Base-by-base conservation (phyloP, 2,329 filamentous ascomycete species). In the Paraconiothyrium sp. region DNA sequence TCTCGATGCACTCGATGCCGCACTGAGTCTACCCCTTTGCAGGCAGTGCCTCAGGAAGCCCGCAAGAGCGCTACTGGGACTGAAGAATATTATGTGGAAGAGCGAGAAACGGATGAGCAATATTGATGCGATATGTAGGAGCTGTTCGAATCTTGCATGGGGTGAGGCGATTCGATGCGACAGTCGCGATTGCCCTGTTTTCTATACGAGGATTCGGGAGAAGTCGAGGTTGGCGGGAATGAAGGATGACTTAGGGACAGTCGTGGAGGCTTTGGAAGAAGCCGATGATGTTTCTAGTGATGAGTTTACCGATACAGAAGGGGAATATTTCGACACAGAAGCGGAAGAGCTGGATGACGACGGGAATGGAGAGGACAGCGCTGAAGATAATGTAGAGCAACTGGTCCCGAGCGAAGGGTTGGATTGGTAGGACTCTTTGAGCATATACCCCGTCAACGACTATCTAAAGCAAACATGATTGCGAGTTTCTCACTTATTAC, bases 161-260 rank as follows among this genome's bases (percentile, higher is more conserved):
- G 82, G 88, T 2, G 94, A 97, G 41, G 88, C 91, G 37, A 89
- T 97, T n/a, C 84, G 80, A 44, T 99, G 95, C 74, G 93, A 97
- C 73, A 97, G 92, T 76, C 88, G 92, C 76, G 94, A 97, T 79
- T 99, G 95, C 74, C 91, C 94, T 0, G 92, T 97, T 0, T 98
- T 97, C 69, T 98, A 97, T 79, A 89, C 89, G 35, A 81, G 92
- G 14, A 85, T 88, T 57, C 90, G 88, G 76, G 88, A 92, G 54
- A 62, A 60, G n/a, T 65, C 72, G 14, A 71, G 58, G 47, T 46
- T 77, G 48, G 57, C 44, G 8, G 67, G 60, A 1, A n/a, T 75
- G 55, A 73, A 51, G 51, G 70, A 70, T 7, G 68, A 68, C 3
- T 59, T 73, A 1, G 72, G 67, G 10, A 60, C 60, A 9, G 72